These are phyloP conservation scores for Mycena crocata DNA, from an alignment of 768 basidiomycete species.

Conservation along the genomic window DNA sequence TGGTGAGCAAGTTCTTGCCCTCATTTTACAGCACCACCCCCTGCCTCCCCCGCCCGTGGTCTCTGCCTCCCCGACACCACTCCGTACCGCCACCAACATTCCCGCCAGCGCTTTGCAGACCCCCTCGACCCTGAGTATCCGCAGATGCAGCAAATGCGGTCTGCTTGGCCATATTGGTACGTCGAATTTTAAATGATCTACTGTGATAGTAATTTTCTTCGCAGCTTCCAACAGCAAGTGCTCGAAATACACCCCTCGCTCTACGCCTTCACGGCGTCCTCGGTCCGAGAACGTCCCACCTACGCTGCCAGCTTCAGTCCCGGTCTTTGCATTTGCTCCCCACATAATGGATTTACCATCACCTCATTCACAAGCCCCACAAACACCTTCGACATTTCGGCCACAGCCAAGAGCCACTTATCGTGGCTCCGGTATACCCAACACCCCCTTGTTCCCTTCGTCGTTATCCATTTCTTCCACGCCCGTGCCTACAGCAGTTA, in stretches of 20 bases:
- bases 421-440: not conserved
- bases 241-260: not conserved
- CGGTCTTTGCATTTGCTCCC: not conserved
- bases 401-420: too few relatives aligned
- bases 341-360: not conserved
- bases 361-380: too few relatives aligned
- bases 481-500: too few relatives aligned
- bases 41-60: not conserved
- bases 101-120: not conserved
- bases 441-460: not conserved
- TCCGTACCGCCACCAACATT: not conserved
- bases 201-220: not conserved
- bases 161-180: not conserved
- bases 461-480: not conserved
- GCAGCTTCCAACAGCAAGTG: not conserved
- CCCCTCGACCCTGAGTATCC: not conserved
- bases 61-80: not conserved
- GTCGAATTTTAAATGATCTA: not conserved
- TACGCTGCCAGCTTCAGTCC: not conserved
- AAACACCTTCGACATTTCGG: too few relatives aligned
- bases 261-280: not conserved
- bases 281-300: not conserved
- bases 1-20: not conserved
- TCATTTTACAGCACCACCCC: not conserved
- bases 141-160: not conserved